These are phyloP conservation scores for Penicillium sp. DNA, from an alignment of 2,329 filamentous ascomycete species.

Conservation along the genomic window DNA sequence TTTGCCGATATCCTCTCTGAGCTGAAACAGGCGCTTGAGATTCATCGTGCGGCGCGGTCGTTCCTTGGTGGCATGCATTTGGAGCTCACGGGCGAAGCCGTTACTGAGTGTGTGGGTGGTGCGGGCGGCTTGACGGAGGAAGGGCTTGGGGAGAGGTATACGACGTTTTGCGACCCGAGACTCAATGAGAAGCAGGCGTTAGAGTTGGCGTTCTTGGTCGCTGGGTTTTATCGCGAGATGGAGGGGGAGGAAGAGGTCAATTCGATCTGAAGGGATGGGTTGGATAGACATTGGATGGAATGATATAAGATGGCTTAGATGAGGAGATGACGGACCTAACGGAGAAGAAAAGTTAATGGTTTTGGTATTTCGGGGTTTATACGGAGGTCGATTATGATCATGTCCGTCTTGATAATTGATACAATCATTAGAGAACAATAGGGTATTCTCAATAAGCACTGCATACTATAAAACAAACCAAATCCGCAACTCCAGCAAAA, in stretches of 20 bases:
- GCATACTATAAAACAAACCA: not conserved
- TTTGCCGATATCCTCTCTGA: conserved; percentile 91
- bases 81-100: conserved; percentile 92
- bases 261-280: conserved; percentile 14
- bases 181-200: conserved; percentile 98
- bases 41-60: conserved; percentile 82
- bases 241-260: conserved; percentile 29
- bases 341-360: no score
- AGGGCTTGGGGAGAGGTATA: conserved; percentile 88
- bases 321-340: not conserved
- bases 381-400: no score
- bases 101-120: conserved; percentile 94
- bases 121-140: conserved; percentile 86
- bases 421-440: not conserved
- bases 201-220: conserved; percentile 91
- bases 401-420: not conserved
- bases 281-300: not conserved
- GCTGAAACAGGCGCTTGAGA: conserved; percentile 78
- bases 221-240: conserved; percentile 72
- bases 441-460: conserved; percentile 5
- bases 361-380: no score
- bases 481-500: not conserved
- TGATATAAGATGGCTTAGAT: not conserved
- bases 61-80: conserved; percentile 94
- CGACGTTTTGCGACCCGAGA: conserved; percentile 92